These are phyloP conservation scores for Flaveria bidentis DNA, from an alignment of 129 eudicot genomes.

Conservation along the genomic window DNA sequence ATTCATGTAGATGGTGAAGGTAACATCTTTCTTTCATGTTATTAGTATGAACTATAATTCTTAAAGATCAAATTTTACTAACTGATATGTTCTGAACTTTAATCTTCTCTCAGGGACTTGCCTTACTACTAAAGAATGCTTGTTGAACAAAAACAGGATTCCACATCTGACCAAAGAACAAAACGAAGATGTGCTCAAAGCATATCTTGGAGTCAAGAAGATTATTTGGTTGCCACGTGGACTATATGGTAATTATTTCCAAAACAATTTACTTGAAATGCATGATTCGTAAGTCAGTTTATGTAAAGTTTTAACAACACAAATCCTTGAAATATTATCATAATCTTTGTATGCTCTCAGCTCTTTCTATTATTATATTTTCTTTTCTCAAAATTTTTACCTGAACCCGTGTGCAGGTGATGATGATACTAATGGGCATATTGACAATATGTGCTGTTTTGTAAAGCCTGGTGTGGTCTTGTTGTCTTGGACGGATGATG, in stretches of 20 bases:
- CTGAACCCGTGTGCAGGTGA: slow-evolving; percentile 55
- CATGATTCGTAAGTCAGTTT: neutral
- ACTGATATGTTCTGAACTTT: slow-evolving; percentile 9
- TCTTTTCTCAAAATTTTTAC: neutral
- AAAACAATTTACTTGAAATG: neutral
- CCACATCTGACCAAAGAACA: slow-evolving; percentile 76
- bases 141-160: slow-evolving; percentile 81
- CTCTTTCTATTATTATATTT: neutral
- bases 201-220: slow-evolving; percentile 79
- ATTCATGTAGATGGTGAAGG: slow-evolving; percentile 99
- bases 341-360: neutral
- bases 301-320: neutral
- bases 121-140: slow-evolving; percentile 96
- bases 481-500: slow-evolving; percentile 88
- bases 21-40: slow-evolving; percentile 21
- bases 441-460: slow-evolving; percentile 96
- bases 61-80: neutral
- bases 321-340: neutral
- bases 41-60: neutral
- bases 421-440: slow-evolving; percentile 93
- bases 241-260: slow-evolving; percentile 55
- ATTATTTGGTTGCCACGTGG: slow-evolving; percentile 93
- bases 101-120: slow-evolving; percentile 71
- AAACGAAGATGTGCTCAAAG: slow-evolving; percentile 78
- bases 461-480: slow-evolving; percentile 86